Conservation (phyloP, 768 basidiomycete species). For the Rubroboletus satanas region DNA sequence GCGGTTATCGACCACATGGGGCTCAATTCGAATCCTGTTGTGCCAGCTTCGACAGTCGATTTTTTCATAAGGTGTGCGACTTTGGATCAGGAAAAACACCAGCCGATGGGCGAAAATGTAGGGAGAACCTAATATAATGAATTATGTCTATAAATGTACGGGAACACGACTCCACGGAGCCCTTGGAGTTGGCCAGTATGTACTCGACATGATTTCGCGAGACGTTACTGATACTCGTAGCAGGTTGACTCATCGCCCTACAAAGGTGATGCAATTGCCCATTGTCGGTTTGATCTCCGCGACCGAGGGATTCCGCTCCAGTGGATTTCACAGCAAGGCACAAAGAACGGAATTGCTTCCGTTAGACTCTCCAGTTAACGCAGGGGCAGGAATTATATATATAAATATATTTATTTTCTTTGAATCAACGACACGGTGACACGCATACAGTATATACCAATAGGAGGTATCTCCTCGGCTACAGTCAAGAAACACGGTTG, state of each 20-base stretch:
- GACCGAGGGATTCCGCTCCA: conserved; percentile 8
- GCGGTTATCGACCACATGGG: neutral
- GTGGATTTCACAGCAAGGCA: conserved; percentile 9
- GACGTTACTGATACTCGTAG: neutral
- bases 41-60: too few relatives aligned
- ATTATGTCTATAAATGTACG: neutral
- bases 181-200: conserved; percentile 18
- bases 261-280: conserved; percentile 7
- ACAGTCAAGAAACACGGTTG: conserved; percentile 26
- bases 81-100: neutral
- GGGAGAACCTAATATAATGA: neutral
- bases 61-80: neutral
- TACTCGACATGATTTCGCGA: conserved; percentile 1
- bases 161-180: conserved; percentile 21
- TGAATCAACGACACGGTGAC: neutral
- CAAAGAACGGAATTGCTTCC: conserved; percentile 24
- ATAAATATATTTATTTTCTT: neutral
- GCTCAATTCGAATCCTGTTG: too few relatives aligned
- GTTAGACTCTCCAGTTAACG: conserved; percentile 22
- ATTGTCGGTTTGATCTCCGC: conserved; percentile 30
- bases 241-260: neutral
- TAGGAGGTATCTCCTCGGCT: conserved; percentile 24
- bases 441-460: conserved; percentile 17
- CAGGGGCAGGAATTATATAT: conserved; percentile 10
- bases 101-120: neutral